These are phyloP conservation scores for Aspergillus fischeri DNA, from an alignment of 2,329 filamentous ascomycete species.

Conservation along the genomic window DNA sequence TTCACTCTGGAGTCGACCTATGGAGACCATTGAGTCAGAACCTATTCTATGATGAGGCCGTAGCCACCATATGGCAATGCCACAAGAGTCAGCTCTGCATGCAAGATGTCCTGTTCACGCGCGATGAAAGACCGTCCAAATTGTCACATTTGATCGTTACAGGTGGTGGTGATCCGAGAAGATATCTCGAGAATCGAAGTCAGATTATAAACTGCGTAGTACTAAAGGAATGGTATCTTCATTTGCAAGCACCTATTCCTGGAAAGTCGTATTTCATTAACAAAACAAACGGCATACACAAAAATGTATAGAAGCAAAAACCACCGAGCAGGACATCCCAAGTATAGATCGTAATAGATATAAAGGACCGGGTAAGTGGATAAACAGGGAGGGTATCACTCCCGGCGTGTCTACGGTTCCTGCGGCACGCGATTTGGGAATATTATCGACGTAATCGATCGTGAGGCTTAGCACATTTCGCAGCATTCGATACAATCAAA, in stretches of 20 bases:
- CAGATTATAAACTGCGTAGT: neutral
- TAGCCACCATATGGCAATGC: neutral
- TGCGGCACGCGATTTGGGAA: constrained; percentile 19
- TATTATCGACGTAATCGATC: constrained; percentile 22
- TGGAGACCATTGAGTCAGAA: too few species aligned
- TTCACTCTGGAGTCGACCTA: too few species aligned
- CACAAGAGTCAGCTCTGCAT: neutral
- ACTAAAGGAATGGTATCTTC: neutral
- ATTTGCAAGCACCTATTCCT: neutral
- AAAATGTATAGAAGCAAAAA: neutral
- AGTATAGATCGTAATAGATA: neutral
- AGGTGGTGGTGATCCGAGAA: too few species aligned
- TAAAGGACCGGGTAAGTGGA: neutral
- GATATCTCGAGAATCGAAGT: neutral
- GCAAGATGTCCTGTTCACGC: neutral
- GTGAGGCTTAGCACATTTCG: constrained; percentile 31
- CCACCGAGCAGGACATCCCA: neutral
- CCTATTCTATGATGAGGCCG: neutral
- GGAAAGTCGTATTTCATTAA: neutral
- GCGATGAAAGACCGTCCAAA: neutral
- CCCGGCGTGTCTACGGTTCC: constrained; percentile 4
- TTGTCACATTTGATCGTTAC: neutral
- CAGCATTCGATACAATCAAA: constrained; percentile 57
- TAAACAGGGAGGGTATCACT: neutral
- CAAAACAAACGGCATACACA: neutral